Evolutionary conservation across 768 basidiomycete genomes (phyloP), one percentile per base, ranked within the genome.

Genomic region (Trametes coccinea): DNA sequence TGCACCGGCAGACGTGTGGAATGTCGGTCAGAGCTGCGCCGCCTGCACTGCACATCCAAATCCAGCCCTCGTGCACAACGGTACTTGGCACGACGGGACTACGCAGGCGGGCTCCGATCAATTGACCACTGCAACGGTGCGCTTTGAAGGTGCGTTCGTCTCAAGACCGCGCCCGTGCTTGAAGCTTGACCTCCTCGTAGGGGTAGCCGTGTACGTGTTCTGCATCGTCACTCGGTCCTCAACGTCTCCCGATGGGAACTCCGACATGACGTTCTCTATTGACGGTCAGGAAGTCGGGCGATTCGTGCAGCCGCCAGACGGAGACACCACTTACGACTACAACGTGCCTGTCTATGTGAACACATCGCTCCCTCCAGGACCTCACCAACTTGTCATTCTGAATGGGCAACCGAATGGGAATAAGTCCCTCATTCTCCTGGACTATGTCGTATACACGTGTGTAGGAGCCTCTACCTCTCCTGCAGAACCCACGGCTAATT

Each of bases 151-250:
- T 79, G 54, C 56, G 67, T 61, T 34, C 33, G 11, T 31, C 13
- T 31, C 39, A 46, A 48, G 27, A 37, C 8, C 41, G 13, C 39
- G 7, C 41, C 8, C 14, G 41, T 43, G 41, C 41, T 9, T 5
- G 41, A 8, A 6, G 41, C 10, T 14, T 43, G 41, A 43, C 41
- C 8, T 8, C 41, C 8, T 13, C 41, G 41, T 5, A 81, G 79
- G 79, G 6, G 73, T 76, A n/a, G 79, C 79, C 0, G 66, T 82
- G 13, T 80, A 80, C 65, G 76, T 81, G 2, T 79, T 71, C 61
- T 78, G 78, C 60, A 71, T 74, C 29, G 62, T 77, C 11, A 67
- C 78, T 0, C 67, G 71, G 45, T 67, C 71, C 2, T 59, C 52
- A 27, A 53, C 37, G 6, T 40, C 43, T 40, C 74, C 72, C 16